These are phyloP conservation scores for Curvularia spicifera DNA, from an alignment of 2,329 filamentous ascomycete genomes.

Conservation along the genomic window DNA sequence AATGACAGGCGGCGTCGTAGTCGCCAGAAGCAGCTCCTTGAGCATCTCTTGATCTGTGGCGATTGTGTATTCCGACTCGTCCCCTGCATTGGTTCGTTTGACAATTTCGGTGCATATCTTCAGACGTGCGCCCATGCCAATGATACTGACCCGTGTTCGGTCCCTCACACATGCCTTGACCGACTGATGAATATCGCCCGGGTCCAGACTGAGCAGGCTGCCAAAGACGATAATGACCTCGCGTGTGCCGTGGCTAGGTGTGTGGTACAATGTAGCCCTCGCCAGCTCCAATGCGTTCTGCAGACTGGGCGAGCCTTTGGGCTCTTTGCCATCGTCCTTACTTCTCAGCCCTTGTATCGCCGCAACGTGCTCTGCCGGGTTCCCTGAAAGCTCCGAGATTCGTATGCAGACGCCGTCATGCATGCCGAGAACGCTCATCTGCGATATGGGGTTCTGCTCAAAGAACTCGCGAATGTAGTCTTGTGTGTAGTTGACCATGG, in stretches of 20 bases:
- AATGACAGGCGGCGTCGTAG: slow-evolving; percentile 88
- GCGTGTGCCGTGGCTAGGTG: slow-evolving; percentile 89
- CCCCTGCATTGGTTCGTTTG: slow-evolving; percentile 82
- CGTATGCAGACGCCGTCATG: slow-evolving; percentile 85
- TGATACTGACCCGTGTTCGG: slow-evolving; percentile 83
- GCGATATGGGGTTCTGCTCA: slow-evolving; percentile 97
- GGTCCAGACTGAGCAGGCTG: slow-evolving; percentile 86
- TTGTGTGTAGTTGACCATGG: slow-evolving; percentile 80
- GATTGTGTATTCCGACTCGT: slow-evolving; percentile 77
- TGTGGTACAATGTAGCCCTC: slow-evolving; percentile 87
- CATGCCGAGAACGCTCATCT: slow-evolving; percentile 92
- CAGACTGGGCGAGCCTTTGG: slow-evolving; percentile 62
- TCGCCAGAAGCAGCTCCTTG: slow-evolving; percentile 83
- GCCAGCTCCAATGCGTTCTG: slow-evolving; percentile 98
- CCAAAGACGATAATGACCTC: slow-evolving; percentile 93
- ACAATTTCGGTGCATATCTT: slow-evolving; percentile 92
- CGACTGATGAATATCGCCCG: slow-evolving; percentile 93
- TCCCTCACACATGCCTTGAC: slow-evolving; percentile 79
- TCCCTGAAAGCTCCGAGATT: slow-evolving; percentile 88
- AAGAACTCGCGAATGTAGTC: slow-evolving; percentile 95
- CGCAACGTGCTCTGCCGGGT: slow-evolving; percentile 85
- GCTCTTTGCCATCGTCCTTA: slow-evolving; percentile 67
- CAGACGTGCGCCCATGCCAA: slow-evolving; percentile 89
- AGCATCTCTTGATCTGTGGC: slow-evolving; percentile 88
- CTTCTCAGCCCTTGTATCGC: slow-evolving; percentile 70